Base-by-base conservation (phyloP, 495 filamentous ascomycete species). In the Penicillium verhagenii region DNA sequence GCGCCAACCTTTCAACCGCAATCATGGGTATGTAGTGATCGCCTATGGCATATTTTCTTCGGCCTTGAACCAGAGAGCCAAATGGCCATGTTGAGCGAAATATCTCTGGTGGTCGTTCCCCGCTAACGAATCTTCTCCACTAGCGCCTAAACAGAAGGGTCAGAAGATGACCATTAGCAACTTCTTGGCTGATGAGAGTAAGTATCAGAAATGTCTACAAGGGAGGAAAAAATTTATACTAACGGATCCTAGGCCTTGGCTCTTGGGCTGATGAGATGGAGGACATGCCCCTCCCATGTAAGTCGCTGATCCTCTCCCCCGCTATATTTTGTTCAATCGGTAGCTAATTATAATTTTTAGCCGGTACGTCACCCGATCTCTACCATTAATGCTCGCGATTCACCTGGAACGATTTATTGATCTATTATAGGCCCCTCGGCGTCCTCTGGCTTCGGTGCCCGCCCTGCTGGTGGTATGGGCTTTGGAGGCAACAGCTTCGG, bases 201-300 rank as follows among this genome's bases (percentile, higher is more conserved):
- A 68, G 85, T 72, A 47, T 44, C 58, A 47, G 10, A 16, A 47
- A 37, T 52, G 47, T 55, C 48, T 50, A 33, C 55, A 46, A 54
- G 24, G 43, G 29, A 47, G 47, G 47, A 44, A 60, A 47, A 54
- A 42, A 57, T 59, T 56, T 64, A 64, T 72, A 63, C 77, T 80
- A 69, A 80, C 63, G 40, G 38, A 11, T 14, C 55, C 59, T 66
- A 96, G 92, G 86, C 61, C 83, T 90, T 59, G 91, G 91, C 66
- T 96, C 94, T 55, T 98, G 94, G 94, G 94, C 94, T 59, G 94
- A 97, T 78, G 94, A 98, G 67, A 95, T 97, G 81, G 94, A 97
- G 69, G 89, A 94, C 60, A 81, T 82, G 75, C 84, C 86, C 51
- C 74, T 88, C 56, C 77, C 80, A 71, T 76, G 90, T 92, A 86